Base-by-base conservation (phyloP, 306 rosid species). In the Trifolium fragiferum region DNA sequence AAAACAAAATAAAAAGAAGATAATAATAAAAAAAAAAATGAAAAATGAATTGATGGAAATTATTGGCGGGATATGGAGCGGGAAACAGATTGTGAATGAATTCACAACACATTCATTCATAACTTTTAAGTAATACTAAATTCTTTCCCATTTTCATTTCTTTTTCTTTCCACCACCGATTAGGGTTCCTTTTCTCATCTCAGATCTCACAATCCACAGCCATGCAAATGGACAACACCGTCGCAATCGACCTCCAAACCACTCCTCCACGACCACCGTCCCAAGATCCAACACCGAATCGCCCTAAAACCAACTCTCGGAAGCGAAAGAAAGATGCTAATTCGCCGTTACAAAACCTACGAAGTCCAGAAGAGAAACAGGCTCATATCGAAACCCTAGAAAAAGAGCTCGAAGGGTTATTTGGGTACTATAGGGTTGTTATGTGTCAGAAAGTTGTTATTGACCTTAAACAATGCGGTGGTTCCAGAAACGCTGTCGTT, bases 301-400 rank as follows among this genome's bases (percentile, higher is more conserved):
- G 76, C n/a, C 46, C 87, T 4, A 85, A 76, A 77, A 82, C 55
- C 77, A 35, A 8, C 44, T 59, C 35, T 63, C 87, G 73, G 78
- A 92, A 86, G 86, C 86, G 93, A 68, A 92, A 87, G 80, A 94
- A 87, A 76, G 88, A 94, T 75, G 79, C 10, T 10, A 20, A 47
- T 21, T 30, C 80, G 21, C 44, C 15, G 6, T 44, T 82, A 37
- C 81, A 72, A 23, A 72, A 37, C 1, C 33, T 30, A 30, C 49
- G 37, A 6, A 87, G 78, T 2, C 76, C 74, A 2, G 83, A 87
- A 68, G 90, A 85, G 68, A 90, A 74, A 70, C 86, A 61, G 49
- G 80, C 84, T 1, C 69, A 57, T 23, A 75, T 92, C 1, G 85
- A 76, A 55, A 68, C 75, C 60, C 72, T 92, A 25, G 79, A 83